Evolutionary conservation across 1,284 basidiomycete species (phyloP).

Genomic region (Singerocomus rubriflavus): DNA sequence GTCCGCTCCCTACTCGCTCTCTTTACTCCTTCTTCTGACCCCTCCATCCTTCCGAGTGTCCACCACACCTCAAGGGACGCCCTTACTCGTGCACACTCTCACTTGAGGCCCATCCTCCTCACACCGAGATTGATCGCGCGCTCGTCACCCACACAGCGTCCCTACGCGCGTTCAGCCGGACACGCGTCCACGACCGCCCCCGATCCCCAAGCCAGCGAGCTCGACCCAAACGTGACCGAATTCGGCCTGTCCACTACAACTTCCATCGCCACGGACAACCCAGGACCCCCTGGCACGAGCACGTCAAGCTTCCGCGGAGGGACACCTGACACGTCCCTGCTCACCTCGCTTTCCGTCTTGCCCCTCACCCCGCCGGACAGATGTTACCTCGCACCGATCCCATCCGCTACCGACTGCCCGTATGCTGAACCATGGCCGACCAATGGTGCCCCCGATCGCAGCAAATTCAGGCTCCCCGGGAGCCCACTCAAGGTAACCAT

Average conservation of each 20-base stretch:
- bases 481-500: slow-evolving; percentile 26
- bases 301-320: background rate
- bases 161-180: too few relatives aligned
- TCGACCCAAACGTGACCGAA: slow-evolving; percentile 12
- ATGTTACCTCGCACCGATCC: slow-evolving; percentile 22
- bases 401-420: slow-evolving; percentile 22
- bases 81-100: slow-evolving; percentile 14
- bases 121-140: slow-evolving; percentile 16
- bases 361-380: slow-evolving; percentile 30
- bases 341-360: slow-evolving; percentile 9
- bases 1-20: slow-evolving; percentile 27
- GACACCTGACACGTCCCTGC: slow-evolving; percentile 16
- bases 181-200: background rate
- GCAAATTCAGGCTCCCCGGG: slow-evolving; percentile 11
- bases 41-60: slow-evolving; percentile 9
- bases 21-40: slow-evolving; percentile 19
- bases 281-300: background rate
- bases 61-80: slow-evolving; percentile 8
- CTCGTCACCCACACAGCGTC: slow-evolving; percentile 1
- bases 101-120: slow-evolving; percentile 25
- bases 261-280: background rate
- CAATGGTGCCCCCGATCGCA: slow-evolving; percentile 1
- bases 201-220: slow-evolving; percentile 3
- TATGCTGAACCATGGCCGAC: slow-evolving; percentile 25
- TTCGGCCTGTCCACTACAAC: slow-evolving; percentile 14